Evolutionary conservation across 1,284 basidiomycete species (phyloP).

Genomic region (Thelephora terrestris): DNA sequence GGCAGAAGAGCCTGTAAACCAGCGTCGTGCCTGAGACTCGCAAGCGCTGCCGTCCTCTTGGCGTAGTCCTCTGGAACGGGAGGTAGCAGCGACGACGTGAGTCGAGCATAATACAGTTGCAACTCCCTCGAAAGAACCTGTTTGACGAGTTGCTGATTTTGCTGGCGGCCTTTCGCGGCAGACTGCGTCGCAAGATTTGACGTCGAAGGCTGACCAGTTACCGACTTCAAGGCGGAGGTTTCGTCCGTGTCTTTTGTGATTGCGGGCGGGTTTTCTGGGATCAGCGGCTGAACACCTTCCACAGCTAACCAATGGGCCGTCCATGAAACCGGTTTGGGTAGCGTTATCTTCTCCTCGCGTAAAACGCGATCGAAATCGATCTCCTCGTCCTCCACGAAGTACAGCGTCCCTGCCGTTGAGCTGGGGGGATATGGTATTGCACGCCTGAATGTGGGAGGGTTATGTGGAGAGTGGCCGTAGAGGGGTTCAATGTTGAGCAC

Average conservation of each 20-base stretch:
- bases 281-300: slow-evolving; percentile 93
- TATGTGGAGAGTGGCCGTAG: slow-evolving; percentile 69
- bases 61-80: slow-evolving; percentile 39
- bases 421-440: slow-evolving; percentile 58
- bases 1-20: slow-evolving; percentile 92
- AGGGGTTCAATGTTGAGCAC: slow-evolving; percentile 90
- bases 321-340: slow-evolving; percentile 73
- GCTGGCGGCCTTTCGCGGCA: slow-evolving; percentile 30
- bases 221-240: slow-evolving; percentile 17
- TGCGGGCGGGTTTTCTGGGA: slow-evolving; percentile 91
- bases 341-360: slow-evolving; percentile 69
- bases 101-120: slow-evolving; percentile 89
- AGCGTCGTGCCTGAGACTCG: slow-evolving; percentile 82
- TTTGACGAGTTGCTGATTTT: slow-evolving; percentile 70
- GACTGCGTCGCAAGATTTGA: slow-evolving; percentile 19
- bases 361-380: slow-evolving; percentile 91
- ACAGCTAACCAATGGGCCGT: slow-evolving; percentile 97
- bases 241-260: slow-evolving; percentile 49
- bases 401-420: slow-evolving; percentile 58
- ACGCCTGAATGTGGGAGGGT: slow-evolving; percentile 65
- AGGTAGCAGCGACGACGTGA: slow-evolving; percentile 79
- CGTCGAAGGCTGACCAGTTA: slow-evolving; percentile 19
- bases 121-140: slow-evolving; percentile 91
- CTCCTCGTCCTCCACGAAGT: slow-evolving; percentile 94
- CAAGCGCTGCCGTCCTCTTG: slow-evolving; percentile 81